Percentiles rank a stretch among this genome's conserved stretches.
These are phyloP conservation scores for Gastrolobium villosum DNA, from an alignment of 306 rosid genomes.

Conservation along the genomic window DNA sequence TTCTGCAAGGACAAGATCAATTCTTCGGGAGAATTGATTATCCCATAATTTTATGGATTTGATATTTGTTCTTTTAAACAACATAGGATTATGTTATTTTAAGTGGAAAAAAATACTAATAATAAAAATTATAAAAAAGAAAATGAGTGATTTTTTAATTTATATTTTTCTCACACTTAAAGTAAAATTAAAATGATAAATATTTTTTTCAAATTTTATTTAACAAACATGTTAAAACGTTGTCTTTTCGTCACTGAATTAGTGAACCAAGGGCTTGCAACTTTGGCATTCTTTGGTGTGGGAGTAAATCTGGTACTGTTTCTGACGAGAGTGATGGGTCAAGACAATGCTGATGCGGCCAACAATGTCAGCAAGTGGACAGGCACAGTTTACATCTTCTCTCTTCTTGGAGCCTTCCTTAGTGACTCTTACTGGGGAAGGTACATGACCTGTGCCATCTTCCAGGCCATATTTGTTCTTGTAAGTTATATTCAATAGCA, in stretches of 20 bases:
- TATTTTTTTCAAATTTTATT: too few relatives aligned
- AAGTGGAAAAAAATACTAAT: too few relatives aligned
- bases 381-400: slow-evolving; percentile 81
- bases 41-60: too few relatives aligned
- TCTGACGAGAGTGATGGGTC: slow-evolving; percentile 75
- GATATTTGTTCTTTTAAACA: too few relatives aligned
- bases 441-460: slow-evolving; percentile 73
- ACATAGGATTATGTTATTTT: too few relatives aligned
- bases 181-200: too few relatives aligned
- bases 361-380: slow-evolving; percentile 89
- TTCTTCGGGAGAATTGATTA: too few relatives aligned
- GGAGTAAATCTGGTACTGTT: slow-evolving; percentile 83
- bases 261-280: slow-evolving; percentile 93
- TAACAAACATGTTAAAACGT: too few relatives aligned
- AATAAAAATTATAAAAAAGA: too few relatives aligned
- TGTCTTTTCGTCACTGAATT: not conserved
- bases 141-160: too few relatives aligned
- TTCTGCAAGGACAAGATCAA: too few relatives aligned
- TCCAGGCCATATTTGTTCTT: slow-evolving; percentile 71
- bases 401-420: slow-evolving; percentile 88
- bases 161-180: too few relatives aligned
- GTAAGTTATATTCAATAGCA: slow-evolving; percentile 54
- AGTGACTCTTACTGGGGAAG: slow-evolving; percentile 90
- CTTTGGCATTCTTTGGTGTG: slow-evolving; percentile 85
- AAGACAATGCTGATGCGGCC: slow-evolving; percentile 85